Percentiles rank a stretch among this genome's conserved stretches.
phyloP scores from a whole-genome alignment of 257 asterid genomes.

The Gardenia jasminoides region DNA sequence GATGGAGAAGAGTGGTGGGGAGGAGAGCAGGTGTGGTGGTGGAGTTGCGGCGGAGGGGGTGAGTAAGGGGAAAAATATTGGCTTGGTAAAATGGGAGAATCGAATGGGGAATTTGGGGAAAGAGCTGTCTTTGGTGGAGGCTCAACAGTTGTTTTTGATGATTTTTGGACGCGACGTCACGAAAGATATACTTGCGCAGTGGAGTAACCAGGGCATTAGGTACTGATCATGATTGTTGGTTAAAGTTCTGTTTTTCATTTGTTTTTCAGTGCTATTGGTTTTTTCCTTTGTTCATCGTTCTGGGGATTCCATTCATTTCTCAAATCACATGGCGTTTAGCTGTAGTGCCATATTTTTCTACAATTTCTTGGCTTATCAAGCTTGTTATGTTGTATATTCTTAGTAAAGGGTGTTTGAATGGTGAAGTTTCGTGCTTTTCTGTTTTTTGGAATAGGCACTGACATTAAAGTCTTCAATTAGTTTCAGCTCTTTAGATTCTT shows the following conservation, averaged over 20 bases:
- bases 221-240: conserved; percentile 22
- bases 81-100: conserved; percentile 29
- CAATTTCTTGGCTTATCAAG: background rate
- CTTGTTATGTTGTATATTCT: background rate
- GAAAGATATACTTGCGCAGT: conserved; percentile 78
- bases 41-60: conserved; percentile 7
- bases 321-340: background rate
- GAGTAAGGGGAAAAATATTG: conserved; percentile 36
- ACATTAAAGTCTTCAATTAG: background rate
- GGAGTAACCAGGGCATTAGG: conserved; percentile 99
- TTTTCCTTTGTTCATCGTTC: background rate
- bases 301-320: background rate
- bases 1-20: conserved; percentile 37
- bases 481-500: background rate
- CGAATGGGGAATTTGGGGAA: conserved; percentile 33
- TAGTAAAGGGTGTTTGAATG: background rate
- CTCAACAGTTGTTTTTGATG: conserved; percentile 66
- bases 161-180: conserved; percentile 69
- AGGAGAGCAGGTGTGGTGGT: conserved; percentile 19
- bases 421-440: background rate
- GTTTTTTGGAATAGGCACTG: background rate
- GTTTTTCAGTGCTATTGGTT: background rate
- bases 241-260: background rate
- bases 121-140: conserved; percentile 51
- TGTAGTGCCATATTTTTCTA: background rate